Percentiles rank a stretch among this genome's conserved stretches.
These are phyloP conservation scores for Chaetomium sp. DNA, from an alignment of 2,329 filamentous ascomycete genomes.

Conservation along the genomic window DNA sequence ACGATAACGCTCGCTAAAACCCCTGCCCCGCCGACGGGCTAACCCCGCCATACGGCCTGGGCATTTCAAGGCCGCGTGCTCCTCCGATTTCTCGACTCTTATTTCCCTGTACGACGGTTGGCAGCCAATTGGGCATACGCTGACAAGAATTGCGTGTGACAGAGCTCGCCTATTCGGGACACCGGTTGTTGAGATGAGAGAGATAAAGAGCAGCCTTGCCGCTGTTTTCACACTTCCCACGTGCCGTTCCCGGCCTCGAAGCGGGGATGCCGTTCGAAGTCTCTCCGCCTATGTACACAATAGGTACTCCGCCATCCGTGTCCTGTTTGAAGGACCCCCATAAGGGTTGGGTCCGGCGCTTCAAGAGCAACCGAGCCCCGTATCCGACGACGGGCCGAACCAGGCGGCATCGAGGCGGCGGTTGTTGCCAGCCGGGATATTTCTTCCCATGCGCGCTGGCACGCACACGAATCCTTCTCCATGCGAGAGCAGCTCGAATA, in stretches of 20 bases:
- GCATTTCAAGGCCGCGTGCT: too few relatives aligned
- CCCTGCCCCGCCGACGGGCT: too few relatives aligned
- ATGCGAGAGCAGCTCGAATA: too few relatives aligned
- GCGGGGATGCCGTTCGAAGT: background rate
- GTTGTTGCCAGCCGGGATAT: background rate
- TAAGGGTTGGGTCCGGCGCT: background rate
- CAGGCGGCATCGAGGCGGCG: background rate
- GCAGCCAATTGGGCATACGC: background rate
- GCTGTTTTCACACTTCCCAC: slow-evolving; percentile 2
- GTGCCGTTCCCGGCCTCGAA: background rate
- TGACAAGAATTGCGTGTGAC: slow-evolving; percentile 1
- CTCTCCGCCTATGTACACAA: too few relatives aligned
- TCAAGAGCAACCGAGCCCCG: background rate
- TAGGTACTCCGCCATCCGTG: background rate
- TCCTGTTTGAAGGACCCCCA: background rate
- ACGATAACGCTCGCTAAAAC: too few relatives aligned
- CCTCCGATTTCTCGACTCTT: background rate
- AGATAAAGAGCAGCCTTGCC: slow-evolving; percentile 6
- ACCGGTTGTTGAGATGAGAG: background rate
- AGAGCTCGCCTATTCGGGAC: background rate
- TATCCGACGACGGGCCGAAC: slow-evolving; percentile 13
- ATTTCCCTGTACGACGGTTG: background rate
- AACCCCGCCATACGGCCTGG: too few relatives aligned
- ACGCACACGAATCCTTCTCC: too few relatives aligned
- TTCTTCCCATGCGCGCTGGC: too few relatives aligned